phyloP scores from a whole-genome alignment of 768 basidiomycete genomes.

The Boletus rufocinnamomeus region DNA sequence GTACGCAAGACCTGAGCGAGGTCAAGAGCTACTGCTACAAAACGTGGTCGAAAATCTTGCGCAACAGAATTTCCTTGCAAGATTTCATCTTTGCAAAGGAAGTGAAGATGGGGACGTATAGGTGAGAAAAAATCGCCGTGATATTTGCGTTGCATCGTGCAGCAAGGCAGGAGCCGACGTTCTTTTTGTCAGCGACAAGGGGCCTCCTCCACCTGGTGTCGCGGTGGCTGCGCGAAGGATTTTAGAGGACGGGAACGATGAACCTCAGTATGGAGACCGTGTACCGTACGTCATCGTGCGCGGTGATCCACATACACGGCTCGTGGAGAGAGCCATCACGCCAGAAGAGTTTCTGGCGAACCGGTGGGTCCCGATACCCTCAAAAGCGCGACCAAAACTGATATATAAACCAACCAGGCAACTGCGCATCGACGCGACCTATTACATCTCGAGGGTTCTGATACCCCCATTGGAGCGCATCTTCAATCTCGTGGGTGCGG shows the following conservation, averaged over 20 bases:
- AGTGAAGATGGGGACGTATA: constrained; percentile 91
- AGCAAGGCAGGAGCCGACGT: background rate
- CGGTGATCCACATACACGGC: constrained; percentile 59
- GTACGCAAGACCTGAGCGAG: constrained; percentile 83
- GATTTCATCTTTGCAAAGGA: constrained; percentile 96
- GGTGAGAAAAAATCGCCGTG: constrained; percentile 42
- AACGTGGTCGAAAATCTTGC: constrained; percentile 83
- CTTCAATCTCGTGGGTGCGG: constrained; percentile 88
- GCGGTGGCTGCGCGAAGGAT: constrained; percentile 79
- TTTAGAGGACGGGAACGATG: constrained; percentile 73
- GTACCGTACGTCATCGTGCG: constrained; percentile 86
- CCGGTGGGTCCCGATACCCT: constrained; percentile 43
- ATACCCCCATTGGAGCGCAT: constrained; percentile 90
- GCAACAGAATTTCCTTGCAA: constrained; percentile 79
- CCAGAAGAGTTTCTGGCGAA: constrained; percentile 70
- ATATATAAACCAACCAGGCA: constrained; percentile 43
- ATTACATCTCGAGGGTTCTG: constrained; percentile 85
- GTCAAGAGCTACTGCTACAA: constrained; percentile 86
- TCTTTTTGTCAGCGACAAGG: constrained; percentile 61
- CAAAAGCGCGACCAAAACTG: background rate
- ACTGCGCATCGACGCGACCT: constrained; percentile 76
- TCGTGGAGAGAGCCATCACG: constrained; percentile 75
- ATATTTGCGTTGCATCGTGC: background rate
- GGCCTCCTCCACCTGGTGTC: constrained; percentile 88
- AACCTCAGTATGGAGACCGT: constrained; percentile 91